These are phyloP conservation scores for Penicillium canescens DNA, from an alignment of 495 filamentous ascomycete genomes.

Conservation along the genomic window DNA sequence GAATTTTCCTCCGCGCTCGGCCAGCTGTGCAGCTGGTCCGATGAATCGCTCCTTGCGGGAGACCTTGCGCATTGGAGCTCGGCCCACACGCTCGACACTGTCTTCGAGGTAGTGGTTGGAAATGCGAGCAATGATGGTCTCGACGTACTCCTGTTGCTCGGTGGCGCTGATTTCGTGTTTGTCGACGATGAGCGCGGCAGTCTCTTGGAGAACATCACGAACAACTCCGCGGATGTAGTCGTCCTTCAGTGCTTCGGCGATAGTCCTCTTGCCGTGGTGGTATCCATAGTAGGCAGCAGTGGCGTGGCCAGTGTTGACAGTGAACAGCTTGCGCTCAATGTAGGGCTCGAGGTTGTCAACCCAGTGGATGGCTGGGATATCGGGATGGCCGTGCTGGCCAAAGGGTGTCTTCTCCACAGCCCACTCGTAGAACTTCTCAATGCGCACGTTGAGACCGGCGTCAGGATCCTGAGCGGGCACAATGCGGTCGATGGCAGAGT, in stretches of 20 bases:
- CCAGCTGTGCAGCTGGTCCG: conserved; percentile 82
- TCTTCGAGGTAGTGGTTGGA: conserved; percentile 95
- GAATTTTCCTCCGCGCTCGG: conserved; percentile 71
- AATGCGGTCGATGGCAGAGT: conserved; percentile 97
- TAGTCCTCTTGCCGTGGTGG: conserved; percentile 75
- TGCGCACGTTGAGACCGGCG: conserved; percentile 82
- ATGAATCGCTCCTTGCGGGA: conserved; percentile 93
- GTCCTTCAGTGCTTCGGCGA: conserved; percentile 79
- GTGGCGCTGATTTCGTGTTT: conserved; percentile 78
- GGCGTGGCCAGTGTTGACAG: conserved; percentile 97
- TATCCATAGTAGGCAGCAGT: conserved; percentile 97
- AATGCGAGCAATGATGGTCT: conserved; percentile 89
- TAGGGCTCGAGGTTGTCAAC: conserved; percentile 89
- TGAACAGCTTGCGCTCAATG: conserved; percentile 99
- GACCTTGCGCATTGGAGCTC: conserved; percentile 90
- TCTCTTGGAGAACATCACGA: conserved; percentile 73
- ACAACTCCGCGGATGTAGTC: conserved; percentile 72
- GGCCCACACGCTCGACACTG: conserved; percentile 90
- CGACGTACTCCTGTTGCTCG: conserved; percentile 86
- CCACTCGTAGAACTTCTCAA: conserved; percentile 99
- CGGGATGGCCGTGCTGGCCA: conserved; percentile 59
- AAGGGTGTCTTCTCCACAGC: conserved; percentile 88
- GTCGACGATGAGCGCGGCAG: conserved; percentile 75
- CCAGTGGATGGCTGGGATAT: conserved; percentile 86
- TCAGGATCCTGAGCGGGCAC: conserved; percentile 82